phyloP scores from a whole-genome alignment of 257 asterid species.

The Marsdenia floribunda region DNA sequence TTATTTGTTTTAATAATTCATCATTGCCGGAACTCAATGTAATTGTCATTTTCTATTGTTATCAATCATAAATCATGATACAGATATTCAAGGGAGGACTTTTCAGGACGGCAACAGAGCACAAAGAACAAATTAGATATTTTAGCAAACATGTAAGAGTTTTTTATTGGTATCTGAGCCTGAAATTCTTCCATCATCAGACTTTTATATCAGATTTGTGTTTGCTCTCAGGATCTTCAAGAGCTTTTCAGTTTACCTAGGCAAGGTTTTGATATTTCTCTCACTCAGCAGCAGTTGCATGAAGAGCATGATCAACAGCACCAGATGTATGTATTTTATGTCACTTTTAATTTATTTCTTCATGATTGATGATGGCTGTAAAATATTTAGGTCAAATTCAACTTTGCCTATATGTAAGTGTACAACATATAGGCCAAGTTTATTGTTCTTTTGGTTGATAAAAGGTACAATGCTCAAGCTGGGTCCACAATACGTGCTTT shows the following conservation, averaged over 20 bases:
- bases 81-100: slow-evolving; percentile 97
- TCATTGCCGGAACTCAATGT: slow-evolving; percentile 2
- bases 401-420: not conserved
- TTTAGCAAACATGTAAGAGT: slow-evolving; percentile 76
- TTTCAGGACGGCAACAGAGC: slow-evolving; percentile 94
- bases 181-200: not conserved
- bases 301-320: slow-evolving; percentile 87
- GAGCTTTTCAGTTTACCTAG: slow-evolving; percentile 80
- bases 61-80: slow-evolving; percentile 15
- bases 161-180: not conserved
- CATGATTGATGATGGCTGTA: not conserved
- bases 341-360: not conserved
- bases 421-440: too few relatives aligned
- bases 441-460: not conserved
- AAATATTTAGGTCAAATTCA: not conserved
- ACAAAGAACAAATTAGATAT: slow-evolving; percentile 84
- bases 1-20: not conserved
- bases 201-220: not conserved
- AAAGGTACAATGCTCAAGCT: not conserved
- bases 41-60: slow-evolving; percentile 4
- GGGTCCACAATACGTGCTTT: not conserved
- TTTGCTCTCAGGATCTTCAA: slow-evolving; percentile 58
- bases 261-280: slow-evolving; percentile 81
- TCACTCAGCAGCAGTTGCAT: slow-evolving; percentile 77
- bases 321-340: slow-evolving; percentile 46